These are phyloP conservation scores for Termitomyces sp. DNA, from an alignment of 768 basidiomycete species.

Conservation along the genomic window DNA sequence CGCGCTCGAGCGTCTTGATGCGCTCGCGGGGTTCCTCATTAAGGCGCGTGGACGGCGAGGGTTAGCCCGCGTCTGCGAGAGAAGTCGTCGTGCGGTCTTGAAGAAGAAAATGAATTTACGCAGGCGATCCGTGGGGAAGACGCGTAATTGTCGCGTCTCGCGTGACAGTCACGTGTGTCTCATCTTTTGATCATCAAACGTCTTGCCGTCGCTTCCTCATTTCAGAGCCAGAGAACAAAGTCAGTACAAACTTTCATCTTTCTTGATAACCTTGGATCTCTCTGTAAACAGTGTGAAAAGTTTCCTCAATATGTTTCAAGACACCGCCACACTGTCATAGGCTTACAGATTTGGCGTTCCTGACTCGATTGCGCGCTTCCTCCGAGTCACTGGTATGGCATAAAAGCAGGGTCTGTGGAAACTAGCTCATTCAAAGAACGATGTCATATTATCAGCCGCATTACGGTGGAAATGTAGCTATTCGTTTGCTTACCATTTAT, in stretches of 20 bases:
- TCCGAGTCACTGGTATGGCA: not conserved
- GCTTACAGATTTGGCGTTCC: not conserved
- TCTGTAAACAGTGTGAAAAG: not conserved
- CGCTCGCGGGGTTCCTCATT: too few species aligned
- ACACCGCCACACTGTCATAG: not conserved
- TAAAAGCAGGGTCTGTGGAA: not conserved
- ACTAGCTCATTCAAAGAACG: not conserved
- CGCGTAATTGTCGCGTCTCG: too few species aligned
- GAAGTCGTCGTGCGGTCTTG: too few species aligned
- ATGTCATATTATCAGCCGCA: constrained; percentile 8
- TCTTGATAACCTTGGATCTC: not conserved
- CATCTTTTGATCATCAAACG: too few species aligned
- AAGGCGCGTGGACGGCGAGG: too few species aligned
- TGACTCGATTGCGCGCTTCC: not conserved
- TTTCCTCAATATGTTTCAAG: not conserved
- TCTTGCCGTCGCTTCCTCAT: not conserved
- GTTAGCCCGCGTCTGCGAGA: too few species aligned
- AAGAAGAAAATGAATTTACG: too few species aligned
- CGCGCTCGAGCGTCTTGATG: constrained; percentile 75
- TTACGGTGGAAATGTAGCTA: not conserved
- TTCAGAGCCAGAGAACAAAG: not conserved
- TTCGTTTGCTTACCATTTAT: not conserved
- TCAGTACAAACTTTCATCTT: not conserved
- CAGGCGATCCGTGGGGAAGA: too few species aligned
- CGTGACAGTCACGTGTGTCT: too few species aligned